Conservation (phyloP, 2,329 filamentous ascomycete genomes). For the Fusarium graminum region DNA sequence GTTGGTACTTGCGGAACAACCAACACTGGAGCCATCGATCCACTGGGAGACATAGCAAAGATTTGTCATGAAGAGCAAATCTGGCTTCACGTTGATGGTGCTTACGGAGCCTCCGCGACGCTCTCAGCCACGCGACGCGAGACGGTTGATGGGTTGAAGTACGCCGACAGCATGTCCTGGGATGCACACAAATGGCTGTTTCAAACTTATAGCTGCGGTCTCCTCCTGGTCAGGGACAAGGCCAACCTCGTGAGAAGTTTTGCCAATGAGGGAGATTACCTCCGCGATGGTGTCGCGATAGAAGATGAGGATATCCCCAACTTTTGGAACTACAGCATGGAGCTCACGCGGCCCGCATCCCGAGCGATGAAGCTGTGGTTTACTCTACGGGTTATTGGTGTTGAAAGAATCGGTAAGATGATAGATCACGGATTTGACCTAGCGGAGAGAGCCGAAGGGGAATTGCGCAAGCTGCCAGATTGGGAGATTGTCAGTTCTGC, state of each 20-base stretch:
- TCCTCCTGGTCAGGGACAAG: conserved; percentile 41
- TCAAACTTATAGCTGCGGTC: conserved; percentile 46
- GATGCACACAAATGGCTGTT: conserved; percentile 50
- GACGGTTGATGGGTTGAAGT: conserved; percentile 23
- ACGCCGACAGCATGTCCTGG: conserved; percentile 47
- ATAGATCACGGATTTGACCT: conserved; percentile 45
- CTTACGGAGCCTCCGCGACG: conserved; percentile 44
- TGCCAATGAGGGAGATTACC: conserved; percentile 44
- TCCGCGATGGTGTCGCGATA: conserved; percentile 41
- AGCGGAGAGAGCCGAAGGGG: conserved; percentile 40
- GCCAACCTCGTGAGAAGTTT: conserved; percentile 41
- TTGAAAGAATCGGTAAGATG: conserved; percentile 42
- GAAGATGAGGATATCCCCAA: conserved; percentile 46
- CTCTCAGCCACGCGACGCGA: conserved; percentile 33
- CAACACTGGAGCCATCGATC: conserved; percentile 31
- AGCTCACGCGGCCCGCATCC: conserved; percentile 41
- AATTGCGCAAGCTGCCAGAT: conserved; percentile 25
- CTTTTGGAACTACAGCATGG: conserved; percentile 48
- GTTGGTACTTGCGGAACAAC: conserved; percentile 37
- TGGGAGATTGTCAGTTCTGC: conserved; percentile 47
- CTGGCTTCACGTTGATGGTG: conserved; percentile 47
- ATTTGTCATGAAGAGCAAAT: conserved; percentile 28
- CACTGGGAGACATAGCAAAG: conserved; percentile 1
- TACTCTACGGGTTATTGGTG: conserved; percentile 40
- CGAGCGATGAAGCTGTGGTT: conserved; percentile 49